These are phyloP conservation scores for Penicillium desertorum DNA, from an alignment of 495 filamentous ascomycete genomes.

Conservation along the genomic window DNA sequence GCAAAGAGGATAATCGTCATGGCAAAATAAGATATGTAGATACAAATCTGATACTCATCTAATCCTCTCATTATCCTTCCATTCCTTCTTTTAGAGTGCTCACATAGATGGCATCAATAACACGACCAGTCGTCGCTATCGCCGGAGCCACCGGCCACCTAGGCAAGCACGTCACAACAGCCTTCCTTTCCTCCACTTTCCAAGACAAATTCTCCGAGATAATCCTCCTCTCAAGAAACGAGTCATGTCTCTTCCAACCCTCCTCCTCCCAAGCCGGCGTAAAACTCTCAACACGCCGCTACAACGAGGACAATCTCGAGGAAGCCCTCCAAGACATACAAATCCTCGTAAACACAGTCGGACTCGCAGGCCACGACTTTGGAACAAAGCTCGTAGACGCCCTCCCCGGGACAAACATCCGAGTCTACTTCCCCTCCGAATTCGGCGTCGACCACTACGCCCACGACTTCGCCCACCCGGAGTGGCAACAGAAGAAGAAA, in stretches of 20 bases:
- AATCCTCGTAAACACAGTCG: conserved; percentile 30
- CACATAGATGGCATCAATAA: neutral
- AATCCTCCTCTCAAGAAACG: conserved; percentile 26
- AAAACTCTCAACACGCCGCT: conserved; percentile 19
- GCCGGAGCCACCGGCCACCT: conserved; percentile 31
- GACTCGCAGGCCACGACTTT: conserved; percentile 24
- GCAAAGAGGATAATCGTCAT: neutral
- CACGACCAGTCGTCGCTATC: conserved; percentile 26
- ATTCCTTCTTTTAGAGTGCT: neutral
- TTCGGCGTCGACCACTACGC: conserved; percentile 32
- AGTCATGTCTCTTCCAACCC: conserved; percentile 6
- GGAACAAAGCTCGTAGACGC: conserved; percentile 23
- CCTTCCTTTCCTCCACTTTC: conserved; percentile 26
- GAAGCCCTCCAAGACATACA: conserved; percentile 22
- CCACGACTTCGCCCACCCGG: conserved; percentile 29
- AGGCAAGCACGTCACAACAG: conserved; percentile 23
- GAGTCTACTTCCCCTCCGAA: conserved; percentile 32
- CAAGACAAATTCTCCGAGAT: conserved; percentile 23
- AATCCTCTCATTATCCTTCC: neutral
- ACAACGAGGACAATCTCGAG: conserved; percentile 21
- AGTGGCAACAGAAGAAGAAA: conserved; percentile 32
- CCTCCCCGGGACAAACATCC: conserved; percentile 19
- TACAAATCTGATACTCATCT: neutral
- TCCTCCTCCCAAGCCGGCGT: neutral
- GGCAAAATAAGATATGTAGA: neutral